Conservation (phyloP, 306 rosid genomes). For the Geum urbanum region DNA sequence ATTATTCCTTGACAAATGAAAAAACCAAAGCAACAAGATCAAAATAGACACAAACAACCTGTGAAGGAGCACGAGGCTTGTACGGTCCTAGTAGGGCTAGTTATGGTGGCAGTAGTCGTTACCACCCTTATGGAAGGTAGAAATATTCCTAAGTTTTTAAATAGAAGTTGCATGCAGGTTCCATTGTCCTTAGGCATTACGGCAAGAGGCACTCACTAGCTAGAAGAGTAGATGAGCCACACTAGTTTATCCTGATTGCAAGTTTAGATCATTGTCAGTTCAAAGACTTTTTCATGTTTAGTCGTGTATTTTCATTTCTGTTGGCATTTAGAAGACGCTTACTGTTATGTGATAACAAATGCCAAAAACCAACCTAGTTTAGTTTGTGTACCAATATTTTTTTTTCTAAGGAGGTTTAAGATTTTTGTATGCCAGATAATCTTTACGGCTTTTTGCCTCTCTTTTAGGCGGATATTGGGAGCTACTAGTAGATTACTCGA, state of each 20-base stretch:
- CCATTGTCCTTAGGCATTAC: conserved; percentile 35
- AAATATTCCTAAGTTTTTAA: conserved; percentile 37
- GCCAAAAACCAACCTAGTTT: background rate
- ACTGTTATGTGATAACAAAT: conserved; percentile 8
- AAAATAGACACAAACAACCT: too few species aligned
- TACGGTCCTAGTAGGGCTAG: conserved; percentile 48
- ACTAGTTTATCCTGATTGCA: conserved; percentile 38
- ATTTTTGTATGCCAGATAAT: too few species aligned
- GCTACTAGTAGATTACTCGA: too few species aligned
- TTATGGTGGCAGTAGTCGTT: conserved; percentile 50
- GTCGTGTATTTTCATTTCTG: conserved; percentile 8
- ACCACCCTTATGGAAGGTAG: conserved; percentile 51
- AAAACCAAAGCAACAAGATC: too few species aligned
- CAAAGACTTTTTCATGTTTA: conserved; percentile 32
- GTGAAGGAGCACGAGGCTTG: conserved; percentile 40
- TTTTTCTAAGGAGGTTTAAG: too few species aligned
- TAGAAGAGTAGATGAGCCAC: conserved; percentile 50
- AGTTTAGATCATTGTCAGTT: conserved; percentile 45
- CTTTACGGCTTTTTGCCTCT: too few species aligned
- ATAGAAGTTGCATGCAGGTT: conserved; percentile 58
- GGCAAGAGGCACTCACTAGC: conserved; percentile 44
- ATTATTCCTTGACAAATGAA: too few species aligned
- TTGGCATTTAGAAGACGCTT: conserved; percentile 17
- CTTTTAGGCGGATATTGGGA: too few species aligned
- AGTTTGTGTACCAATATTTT: background rate